phyloP scores from a whole-genome alignment of 129 eudicot genomes.

The Tagetes patula region DNA sequence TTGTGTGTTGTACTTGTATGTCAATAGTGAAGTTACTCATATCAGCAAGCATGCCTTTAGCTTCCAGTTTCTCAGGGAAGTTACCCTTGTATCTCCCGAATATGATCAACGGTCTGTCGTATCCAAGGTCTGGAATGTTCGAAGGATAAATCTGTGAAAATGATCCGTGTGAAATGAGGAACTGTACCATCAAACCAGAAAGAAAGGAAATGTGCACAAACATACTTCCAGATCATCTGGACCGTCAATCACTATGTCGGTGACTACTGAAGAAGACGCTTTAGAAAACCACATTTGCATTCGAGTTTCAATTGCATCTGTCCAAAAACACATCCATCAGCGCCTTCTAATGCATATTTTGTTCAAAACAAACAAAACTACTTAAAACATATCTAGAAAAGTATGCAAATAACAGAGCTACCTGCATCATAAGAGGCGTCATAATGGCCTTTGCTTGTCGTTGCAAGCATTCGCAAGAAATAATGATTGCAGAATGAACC shows the following conservation, averaged over 20 bases:
- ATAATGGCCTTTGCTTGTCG: constrained; percentile 60
- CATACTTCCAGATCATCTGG: constrained; percentile 74
- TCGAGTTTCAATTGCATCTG: constrained; percentile 69
- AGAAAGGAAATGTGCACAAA: constrained; percentile 2
- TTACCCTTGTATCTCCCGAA: constrained; percentile 74
- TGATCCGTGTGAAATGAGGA: background rate
- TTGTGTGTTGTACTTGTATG: constrained; percentile 54
- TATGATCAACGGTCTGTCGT: constrained; percentile 62
- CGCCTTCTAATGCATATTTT: constrained; percentile 2
- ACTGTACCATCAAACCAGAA: background rate
- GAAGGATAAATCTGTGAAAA: constrained; percentile 66
- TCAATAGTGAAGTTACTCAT: constrained; percentile 57
- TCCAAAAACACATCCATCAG: constrained; percentile 19
- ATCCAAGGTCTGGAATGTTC: constrained; percentile 70
- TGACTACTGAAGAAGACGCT: constrained; percentile 61
- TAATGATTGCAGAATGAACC: constrained; percentile 86
- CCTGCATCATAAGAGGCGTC: constrained; percentile 75
- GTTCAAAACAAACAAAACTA: background rate
- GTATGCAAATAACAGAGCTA: background rate
- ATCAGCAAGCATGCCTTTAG: constrained; percentile 55
- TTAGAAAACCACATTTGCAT: constrained; percentile 53
- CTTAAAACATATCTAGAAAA: background rate
- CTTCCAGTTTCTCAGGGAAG: constrained; percentile 60
- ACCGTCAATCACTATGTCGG: constrained; percentile 58
- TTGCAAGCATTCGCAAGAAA: constrained; percentile 79